phyloP scores from a whole-genome alignment of 2,329 filamentous ascomycete genomes.

The Penicillium sp. region DNA sequence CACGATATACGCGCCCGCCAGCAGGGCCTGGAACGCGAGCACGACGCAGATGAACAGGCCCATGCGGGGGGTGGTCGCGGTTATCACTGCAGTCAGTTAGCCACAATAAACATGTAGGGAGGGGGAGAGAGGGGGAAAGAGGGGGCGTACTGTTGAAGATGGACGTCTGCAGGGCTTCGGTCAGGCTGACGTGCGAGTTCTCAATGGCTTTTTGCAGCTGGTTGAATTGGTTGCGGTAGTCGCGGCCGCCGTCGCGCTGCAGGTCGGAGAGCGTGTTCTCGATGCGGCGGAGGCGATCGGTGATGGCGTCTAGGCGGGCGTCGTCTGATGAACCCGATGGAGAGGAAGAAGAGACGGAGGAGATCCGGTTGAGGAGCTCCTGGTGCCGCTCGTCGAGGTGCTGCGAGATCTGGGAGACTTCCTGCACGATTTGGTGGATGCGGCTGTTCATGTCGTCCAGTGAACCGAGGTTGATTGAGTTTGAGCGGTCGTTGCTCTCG shows the following conservation, averaged over 20 bases:
- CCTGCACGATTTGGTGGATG: conserved; percentile 61
- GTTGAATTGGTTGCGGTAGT: conserved; percentile 53
- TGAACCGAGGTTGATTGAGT: conserved; percentile 51
- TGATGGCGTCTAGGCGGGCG: conserved; percentile 37
- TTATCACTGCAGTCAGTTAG: conserved; percentile 41
- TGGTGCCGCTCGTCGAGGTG: conserved; percentile 52
- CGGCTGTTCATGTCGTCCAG: conserved; percentile 83
- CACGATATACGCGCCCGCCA: conserved; percentile 64
- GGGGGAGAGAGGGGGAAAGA: not conserved
- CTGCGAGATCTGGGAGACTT: conserved; percentile 50
- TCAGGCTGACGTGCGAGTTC: conserved; percentile 51
- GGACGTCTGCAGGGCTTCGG: conserved; percentile 48
- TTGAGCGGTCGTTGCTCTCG: conserved; percentile 37
- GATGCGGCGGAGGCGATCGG: conserved; percentile 50
- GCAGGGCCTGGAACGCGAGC: conserved; percentile 68
- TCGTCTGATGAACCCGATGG: conserved; percentile 19
- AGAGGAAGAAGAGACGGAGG: conserved; percentile 17
- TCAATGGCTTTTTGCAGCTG: conserved; percentile 53
- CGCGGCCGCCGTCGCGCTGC: conserved; percentile 53
- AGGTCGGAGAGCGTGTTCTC: conserved; percentile 50
- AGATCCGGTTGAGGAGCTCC: conserved; percentile 43
- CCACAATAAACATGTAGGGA: not conserved
- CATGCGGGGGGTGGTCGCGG: conserved; percentile 54
- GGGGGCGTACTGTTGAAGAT: conserved; percentile 47
- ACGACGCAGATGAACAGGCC: conserved; percentile 65